phyloP scores from a whole-genome alignment of 148 eudicot genomes.

The Spergularia bocconei region DNA sequence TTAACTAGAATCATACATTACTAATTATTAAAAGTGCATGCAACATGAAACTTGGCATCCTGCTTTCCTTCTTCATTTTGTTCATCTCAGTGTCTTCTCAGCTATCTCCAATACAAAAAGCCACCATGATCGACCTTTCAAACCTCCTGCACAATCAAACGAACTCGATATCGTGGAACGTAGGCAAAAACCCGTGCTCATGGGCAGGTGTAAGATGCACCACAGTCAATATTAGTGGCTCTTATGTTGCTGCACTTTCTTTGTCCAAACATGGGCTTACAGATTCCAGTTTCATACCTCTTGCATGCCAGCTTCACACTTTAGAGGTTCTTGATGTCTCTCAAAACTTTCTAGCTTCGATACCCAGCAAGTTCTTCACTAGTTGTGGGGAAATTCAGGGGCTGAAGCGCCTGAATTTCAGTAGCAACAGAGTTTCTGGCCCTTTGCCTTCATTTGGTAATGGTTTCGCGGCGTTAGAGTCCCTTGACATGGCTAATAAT shows the following conservation, averaged over 20 bases:
- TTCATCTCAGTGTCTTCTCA: constrained; percentile 32
- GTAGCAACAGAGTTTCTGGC: constrained; percentile 44
- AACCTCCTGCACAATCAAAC: constrained; percentile 33
- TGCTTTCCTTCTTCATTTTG: constrained; percentile 24
- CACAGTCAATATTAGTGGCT: constrained; percentile 11
- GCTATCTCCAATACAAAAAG: constrained; percentile 39
- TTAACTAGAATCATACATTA: not conserved
- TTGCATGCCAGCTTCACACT: constrained; percentile 46
- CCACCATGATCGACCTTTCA: constrained; percentile 46
- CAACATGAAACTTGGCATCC: constrained; percentile 11
- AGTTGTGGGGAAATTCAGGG: constrained; percentile 45
- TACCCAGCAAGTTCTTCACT: constrained; percentile 46
- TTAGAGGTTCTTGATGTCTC: constrained; percentile 65
- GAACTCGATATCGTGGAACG: constrained; percentile 36
- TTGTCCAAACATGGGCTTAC: constrained; percentile 40
- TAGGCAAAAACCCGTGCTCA: constrained; percentile 51
- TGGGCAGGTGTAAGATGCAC: constrained; percentile 73
- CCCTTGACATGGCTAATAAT: constrained; percentile 57
- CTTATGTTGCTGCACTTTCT: constrained; percentile 37
- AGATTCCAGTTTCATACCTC: constrained; percentile 31
- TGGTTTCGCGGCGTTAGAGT: constrained; percentile 48
- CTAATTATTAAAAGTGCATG: not conserved
- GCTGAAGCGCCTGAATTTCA: constrained; percentile 56
- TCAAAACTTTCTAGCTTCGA: constrained; percentile 39
- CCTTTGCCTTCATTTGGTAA: constrained; percentile 41